Conservation (phyloP, 176 grass and related monocot species). For the Aegilops sharonensis region DNA sequence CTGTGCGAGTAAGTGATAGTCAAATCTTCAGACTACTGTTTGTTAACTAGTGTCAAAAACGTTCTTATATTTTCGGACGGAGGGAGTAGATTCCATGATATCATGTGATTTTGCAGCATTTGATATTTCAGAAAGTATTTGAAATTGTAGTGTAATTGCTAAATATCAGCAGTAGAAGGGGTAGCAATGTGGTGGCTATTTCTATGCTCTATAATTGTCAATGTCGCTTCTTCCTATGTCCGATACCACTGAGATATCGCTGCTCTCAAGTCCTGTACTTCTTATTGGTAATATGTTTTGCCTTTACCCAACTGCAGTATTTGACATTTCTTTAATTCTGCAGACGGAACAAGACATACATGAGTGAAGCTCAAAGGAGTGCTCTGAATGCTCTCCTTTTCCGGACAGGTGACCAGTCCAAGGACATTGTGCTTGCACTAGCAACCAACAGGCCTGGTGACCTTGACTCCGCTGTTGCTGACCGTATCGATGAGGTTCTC, state of each 20-base stretch:
- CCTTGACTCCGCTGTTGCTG: conserved; percentile 83
- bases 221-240: neutral
- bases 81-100: neutral
- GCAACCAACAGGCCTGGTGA: conserved; percentile 96
- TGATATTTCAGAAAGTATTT: conserved; percentile 3
- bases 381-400: conserved; percentile 97
- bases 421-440: conserved; percentile 91
- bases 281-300: neutral
- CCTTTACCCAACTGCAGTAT: neutral
- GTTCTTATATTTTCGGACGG: too few species aligned
- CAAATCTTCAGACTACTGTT: conserved; percentile 18
- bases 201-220: neutral
- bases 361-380: conserved; percentile 99
- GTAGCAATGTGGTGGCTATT: neutral
- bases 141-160: conserved; percentile 4
- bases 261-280: neutral
- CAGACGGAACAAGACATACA: conserved; percentile 96
- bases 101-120: conserved; percentile 26
- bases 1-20: conserved; percentile 92
- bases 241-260: neutral
- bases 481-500: conserved; percentile 94
- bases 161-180: neutral
- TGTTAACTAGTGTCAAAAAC: neutral
- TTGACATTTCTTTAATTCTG: conserved; percentile 30
- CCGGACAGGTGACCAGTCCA: conserved; percentile 93